Evolutionary conservation across 2,329 filamentous ascomycete species (phyloP).

Genomic region (Plenodomus tracheiphilus): DNA sequence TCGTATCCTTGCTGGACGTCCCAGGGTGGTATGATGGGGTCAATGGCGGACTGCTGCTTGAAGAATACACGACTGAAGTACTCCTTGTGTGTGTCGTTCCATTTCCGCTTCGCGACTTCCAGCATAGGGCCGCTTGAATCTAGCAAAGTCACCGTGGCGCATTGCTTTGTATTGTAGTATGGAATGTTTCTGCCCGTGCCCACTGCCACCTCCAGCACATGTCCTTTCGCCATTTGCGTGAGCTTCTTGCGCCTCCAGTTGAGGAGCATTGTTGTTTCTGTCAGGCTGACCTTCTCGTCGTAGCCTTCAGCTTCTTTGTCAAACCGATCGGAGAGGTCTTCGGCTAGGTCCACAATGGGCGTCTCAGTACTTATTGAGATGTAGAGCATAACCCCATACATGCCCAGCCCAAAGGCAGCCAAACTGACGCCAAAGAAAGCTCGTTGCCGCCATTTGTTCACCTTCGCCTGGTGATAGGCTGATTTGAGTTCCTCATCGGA

Average conservation of each 20-base stretch:
- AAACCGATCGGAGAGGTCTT: slow-evolving; percentile 51
- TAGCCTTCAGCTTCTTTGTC: slow-evolving; percentile 51
- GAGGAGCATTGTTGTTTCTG: slow-evolving; percentile 49
- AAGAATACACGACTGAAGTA: slow-evolving; percentile 46
- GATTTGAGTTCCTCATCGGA: slow-evolving; percentile 34
- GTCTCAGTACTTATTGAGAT: slow-evolving; percentile 32
- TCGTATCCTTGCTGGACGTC: slow-evolving; percentile 49
- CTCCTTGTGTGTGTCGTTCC: slow-evolving; percentile 47
- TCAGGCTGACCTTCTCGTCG: slow-evolving; percentile 52
- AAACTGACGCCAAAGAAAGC: slow-evolving; percentile 37
- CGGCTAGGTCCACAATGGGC: slow-evolving; percentile 33
- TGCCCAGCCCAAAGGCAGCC: slow-evolving; percentile 45
- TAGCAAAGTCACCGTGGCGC: slow-evolving; percentile 51
- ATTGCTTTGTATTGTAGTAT: slow-evolving; percentile 49
- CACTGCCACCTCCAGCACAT: slow-evolving; percentile 55
- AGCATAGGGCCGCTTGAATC: slow-evolving; percentile 55
- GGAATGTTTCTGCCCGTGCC: slow-evolving; percentile 54
- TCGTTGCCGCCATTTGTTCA: slow-evolving; percentile 36
- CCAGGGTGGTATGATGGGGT: slow-evolving; percentile 49
- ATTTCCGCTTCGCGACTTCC: slow-evolving; percentile 53
- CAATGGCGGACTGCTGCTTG: slow-evolving; percentile 50
- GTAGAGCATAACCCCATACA: slow-evolving; percentile 47
- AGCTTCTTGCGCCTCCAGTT: slow-evolving; percentile 47
- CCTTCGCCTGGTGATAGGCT: slow-evolving; percentile 29
- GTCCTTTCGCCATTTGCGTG: slow-evolving; percentile 46